phyloP scores from a whole-genome alignment of 164 flowering plant genomes.

The Stephania yunnanensis region DNA sequence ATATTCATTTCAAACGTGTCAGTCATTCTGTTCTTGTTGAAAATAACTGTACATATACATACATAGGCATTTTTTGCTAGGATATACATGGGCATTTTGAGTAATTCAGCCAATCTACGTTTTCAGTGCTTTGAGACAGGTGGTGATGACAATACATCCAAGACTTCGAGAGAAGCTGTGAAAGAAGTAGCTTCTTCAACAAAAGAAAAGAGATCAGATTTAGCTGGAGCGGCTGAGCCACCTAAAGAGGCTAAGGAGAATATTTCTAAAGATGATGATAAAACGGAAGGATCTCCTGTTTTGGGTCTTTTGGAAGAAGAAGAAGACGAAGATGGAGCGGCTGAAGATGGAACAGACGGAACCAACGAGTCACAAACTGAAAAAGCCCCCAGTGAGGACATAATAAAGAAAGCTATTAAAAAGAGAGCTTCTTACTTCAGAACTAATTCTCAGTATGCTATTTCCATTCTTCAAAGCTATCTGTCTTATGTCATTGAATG shows the following conservation, averaged over 20 bases:
- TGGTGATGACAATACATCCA: constrained; percentile 25
- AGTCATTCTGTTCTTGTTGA: too few species aligned
- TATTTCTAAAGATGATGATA: constrained; percentile 34
- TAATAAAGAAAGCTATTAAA: constrained; percentile 51
- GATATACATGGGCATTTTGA: not conserved
- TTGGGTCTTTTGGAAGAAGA: constrained; percentile 42
- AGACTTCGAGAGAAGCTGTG: constrained; percentile 18
- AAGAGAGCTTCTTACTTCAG: constrained; percentile 58
- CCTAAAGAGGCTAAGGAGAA: constrained; percentile 29
- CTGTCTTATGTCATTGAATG: not conserved
- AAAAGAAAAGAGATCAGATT: constrained; percentile 20
- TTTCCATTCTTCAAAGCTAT: constrained; percentile 10
- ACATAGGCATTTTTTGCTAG: too few species aligned
- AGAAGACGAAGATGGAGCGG: constrained; percentile 20
- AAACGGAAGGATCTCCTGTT: constrained; percentile 55
- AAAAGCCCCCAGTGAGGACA: constrained; percentile 33
- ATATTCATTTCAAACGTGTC: too few species aligned
- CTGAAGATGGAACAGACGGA: constrained; percentile 28
- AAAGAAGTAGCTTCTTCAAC: constrained; percentile 12
- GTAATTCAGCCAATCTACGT: not conserved
- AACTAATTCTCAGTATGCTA: constrained; percentile 64
- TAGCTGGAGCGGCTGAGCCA: constrained; percentile 22
- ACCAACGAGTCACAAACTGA: constrained; percentile 18
- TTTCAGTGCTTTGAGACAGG: constrained; percentile 32
- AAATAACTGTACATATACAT: too few species aligned